Conservation (phyloP, 495 filamentous ascomycete species). For the Neurospora sp. region DNA sequence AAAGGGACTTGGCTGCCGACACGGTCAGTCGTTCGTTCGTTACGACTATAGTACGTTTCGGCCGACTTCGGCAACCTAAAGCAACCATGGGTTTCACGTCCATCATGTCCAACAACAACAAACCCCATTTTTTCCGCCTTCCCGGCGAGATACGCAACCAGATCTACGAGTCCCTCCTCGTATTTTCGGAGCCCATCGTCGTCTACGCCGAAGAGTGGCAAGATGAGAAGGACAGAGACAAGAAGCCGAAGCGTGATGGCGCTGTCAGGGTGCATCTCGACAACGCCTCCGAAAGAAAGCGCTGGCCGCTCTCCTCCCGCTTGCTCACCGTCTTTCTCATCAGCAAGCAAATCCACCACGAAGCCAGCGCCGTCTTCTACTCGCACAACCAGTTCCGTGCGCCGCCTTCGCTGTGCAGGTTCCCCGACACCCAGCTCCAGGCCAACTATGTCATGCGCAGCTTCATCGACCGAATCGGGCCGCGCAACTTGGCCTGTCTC, state of each 20-base stretch:
- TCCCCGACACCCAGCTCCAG: slow-evolving; percentile 4
- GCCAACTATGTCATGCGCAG: slow-evolving; percentile 9
- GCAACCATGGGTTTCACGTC: not conserved
- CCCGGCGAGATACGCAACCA: slow-evolving; percentile 15
- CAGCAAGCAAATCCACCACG: slow-evolving; percentile 4
- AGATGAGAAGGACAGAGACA: not conserved
- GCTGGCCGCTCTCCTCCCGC: slow-evolving; percentile 2
- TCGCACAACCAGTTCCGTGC: slow-evolving; percentile 2
- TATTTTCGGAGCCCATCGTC: slow-evolving; percentile 1
- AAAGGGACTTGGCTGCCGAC: not conserved
- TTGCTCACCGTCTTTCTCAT: slow-evolving; percentile 5
- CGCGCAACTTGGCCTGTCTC: not conserved
- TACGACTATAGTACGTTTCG: too few species aligned
- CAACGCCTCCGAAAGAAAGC: not conserved
- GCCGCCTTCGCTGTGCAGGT: not conserved
- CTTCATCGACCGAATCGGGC: slow-evolving; percentile 12
- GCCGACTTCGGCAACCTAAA: not conserved
- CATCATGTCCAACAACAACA: not conserved
- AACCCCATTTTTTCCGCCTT: not conserved
- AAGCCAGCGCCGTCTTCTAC: slow-evolving; percentile 11
- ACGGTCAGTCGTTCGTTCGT: not conserved
- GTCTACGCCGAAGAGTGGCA: not conserved
- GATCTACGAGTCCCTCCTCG: slow-evolving; percentile 8
- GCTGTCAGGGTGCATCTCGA: not conserved
- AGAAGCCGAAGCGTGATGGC: not conserved